Evolutionary conservation across 2,329 filamentous ascomycete species (phyloP).

Genomic region (Reticulascus tulasneorum): DNA sequence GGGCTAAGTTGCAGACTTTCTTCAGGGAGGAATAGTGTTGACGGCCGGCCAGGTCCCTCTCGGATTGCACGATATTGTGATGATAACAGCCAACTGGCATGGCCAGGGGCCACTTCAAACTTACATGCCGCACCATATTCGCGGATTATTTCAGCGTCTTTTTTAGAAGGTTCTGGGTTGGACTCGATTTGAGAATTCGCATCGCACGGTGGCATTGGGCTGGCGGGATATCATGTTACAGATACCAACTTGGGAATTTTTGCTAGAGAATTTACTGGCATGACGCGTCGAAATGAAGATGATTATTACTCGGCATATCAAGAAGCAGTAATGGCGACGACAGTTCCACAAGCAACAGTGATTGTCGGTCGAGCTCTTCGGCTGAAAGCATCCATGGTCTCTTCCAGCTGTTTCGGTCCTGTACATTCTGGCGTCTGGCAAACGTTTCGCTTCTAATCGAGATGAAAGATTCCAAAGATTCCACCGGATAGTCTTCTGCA

Average conservation of each 20-base stretch:
- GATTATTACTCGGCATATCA: too few species aligned
- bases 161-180: not conserved
- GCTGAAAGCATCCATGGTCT: too few species aligned
- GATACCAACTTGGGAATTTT: constrained; percentile 10
- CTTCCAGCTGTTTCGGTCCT: too few species aligned
- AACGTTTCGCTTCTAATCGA: too few species aligned
- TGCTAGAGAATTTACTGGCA: constrained; percentile 5
- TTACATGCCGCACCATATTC: not conserved
- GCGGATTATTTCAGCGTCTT: not conserved
- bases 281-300: constrained; percentile 2
- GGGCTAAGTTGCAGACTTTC: constrained; percentile 14
- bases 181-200: constrained; percentile 4
- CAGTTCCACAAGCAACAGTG: too few species aligned
- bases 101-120: constrained; percentile 1
- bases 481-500: too few species aligned
- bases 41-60: constrained; percentile 17
- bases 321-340: too few species aligned
- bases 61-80: constrained; percentile 17
- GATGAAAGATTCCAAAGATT: too few species aligned
- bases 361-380: too few species aligned
- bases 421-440: too few species aligned
- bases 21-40: constrained; percentile 14
- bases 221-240: constrained; percentile 7
- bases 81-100: constrained; percentile 9
- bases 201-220: constrained; percentile 8